Percentiles rank a stretch among this genome's conserved stretches.
Conservation (phyloP, 441 rosid species). For the Adansonia gregorii region DNA sequence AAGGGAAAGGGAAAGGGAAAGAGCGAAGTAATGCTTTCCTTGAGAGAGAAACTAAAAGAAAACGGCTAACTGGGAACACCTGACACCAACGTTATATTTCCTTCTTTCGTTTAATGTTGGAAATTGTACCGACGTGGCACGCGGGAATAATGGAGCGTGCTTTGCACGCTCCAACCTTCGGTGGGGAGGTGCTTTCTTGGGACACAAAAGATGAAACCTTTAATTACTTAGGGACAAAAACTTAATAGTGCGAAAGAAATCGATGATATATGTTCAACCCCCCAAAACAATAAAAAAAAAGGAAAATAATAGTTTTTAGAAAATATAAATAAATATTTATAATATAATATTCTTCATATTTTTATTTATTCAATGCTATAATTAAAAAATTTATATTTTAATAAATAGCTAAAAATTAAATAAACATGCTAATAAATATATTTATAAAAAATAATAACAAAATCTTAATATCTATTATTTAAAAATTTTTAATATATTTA, state of each 20-base stretch:
- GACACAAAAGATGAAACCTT: not conserved
- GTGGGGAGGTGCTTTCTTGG: constrained; percentile 38
- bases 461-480: too few relatives aligned
- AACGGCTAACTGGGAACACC: constrained; percentile 46
- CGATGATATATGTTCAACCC: not conserved
- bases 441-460: too few relatives aligned
- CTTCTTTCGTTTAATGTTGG: constrained; percentile 21
- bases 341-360: too few relatives aligned
- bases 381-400: too few relatives aligned
- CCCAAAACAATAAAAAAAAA: too few relatives aligned
- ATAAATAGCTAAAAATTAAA: too few relatives aligned
- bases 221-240: not conserved
- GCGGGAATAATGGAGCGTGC: constrained; percentile 19
- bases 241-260: not conserved
- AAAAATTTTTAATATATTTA: too few relatives aligned
- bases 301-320: too few relatives aligned
- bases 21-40: constrained; percentile 39
- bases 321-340: not conserved
- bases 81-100: constrained; percentile 57
- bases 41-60: constrained; percentile 45
- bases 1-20: constrained; percentile 17
- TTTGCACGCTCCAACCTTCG: constrained; percentile 33
- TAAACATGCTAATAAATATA: too few relatives aligned
- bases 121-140: constrained; percentile 25
- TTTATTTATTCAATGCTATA: too few relatives aligned